Evolutionary conservation across 768 basidiomycete genomes (phyloP).

Genomic region (Gymnopilus junonius): DNA sequence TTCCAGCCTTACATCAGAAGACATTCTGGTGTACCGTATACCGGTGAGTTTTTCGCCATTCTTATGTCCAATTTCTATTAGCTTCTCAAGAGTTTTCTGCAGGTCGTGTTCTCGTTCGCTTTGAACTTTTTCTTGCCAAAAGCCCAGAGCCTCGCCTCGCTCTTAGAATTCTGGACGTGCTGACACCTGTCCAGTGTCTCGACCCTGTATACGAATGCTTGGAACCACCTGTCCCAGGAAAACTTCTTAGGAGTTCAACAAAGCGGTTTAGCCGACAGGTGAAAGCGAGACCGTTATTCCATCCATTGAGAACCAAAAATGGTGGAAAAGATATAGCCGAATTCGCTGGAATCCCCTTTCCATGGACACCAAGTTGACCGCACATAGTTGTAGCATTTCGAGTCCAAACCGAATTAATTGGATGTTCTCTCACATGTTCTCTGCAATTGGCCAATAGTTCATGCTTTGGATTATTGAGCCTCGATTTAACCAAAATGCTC

Average conservation of each 20-base stretch:
- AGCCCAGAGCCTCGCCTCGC: neutral
- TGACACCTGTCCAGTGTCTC: neutral
- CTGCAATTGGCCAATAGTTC: too few relatives aligned
- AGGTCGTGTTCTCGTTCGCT: neutral
- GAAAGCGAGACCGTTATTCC: neutral
- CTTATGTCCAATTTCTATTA: neutral
- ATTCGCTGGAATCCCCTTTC: neutral
- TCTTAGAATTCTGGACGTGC: neutral
- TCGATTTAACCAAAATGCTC: too few relatives aligned
- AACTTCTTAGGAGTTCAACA: neutral
- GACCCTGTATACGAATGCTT: neutral
- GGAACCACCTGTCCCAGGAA: neutral
- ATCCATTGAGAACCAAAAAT: neutral
- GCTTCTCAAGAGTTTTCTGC: neutral
- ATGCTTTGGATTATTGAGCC: too few relatives aligned
- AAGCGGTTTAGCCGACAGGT: neutral
- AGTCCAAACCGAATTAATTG: too few relatives aligned
- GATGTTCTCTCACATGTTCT: too few relatives aligned
- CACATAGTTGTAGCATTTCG: too few relatives aligned
- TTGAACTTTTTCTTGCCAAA: neutral
- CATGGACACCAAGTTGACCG: neutral
- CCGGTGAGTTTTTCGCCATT: neutral
- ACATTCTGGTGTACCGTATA: neutral
- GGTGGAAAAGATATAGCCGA: neutral
- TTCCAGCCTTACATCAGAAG: neutral